Evolutionary conservation across 805 yeast species (phyloP).

Genomic region (Pichia nakasei): DNA sequence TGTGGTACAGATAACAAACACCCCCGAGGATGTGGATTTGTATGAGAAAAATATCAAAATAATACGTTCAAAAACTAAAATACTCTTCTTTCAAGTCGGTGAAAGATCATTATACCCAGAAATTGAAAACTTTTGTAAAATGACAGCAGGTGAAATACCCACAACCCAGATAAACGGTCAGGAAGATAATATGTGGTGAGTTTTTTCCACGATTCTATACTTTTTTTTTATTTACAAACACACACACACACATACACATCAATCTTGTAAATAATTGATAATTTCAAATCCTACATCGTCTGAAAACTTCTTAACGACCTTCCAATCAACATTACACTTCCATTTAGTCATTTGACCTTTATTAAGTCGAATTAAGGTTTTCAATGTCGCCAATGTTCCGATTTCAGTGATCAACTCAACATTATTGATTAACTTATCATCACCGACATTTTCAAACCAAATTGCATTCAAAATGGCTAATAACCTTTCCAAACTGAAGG

Average conservation of each 20-base stretch:
- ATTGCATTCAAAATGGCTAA: slow-evolving; percentile 74
- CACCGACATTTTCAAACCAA: slow-evolving; percentile 33
- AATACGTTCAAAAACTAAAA: slow-evolving; percentile 21
- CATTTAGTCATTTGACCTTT: slow-evolving; percentile 66
- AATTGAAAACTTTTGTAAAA: slow-evolving; percentile 15
- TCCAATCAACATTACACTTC: slow-evolving; percentile 72
- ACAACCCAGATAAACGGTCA: slow-evolving; percentile 14
- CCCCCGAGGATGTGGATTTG: slow-evolving; percentile 20
- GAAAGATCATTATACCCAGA: slow-evolving; percentile 16
- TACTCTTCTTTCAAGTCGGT: slow-evolving; percentile 19
- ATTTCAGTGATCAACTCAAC: slow-evolving; percentile 31
- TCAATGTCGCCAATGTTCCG: slow-evolving; percentile 29
- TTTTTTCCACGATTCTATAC: too few relatives aligned
- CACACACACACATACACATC: background rate
- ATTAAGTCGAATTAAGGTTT: slow-evolving; percentile 21
- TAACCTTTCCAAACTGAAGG: slow-evolving; percentile 70
- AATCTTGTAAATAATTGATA: slow-evolving; percentile 42
- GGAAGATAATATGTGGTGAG: slow-evolving; percentile 24
- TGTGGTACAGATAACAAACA: slow-evolving; percentile 17
- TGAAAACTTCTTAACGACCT: slow-evolving; percentile 50
- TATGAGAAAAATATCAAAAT: slow-evolving; percentile 22
- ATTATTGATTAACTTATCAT: slow-evolving; percentile 24
- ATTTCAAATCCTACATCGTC: slow-evolving; percentile 58
- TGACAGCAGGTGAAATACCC: slow-evolving; percentile 22
- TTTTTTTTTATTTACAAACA: too few relatives aligned